These are phyloP conservation scores for Mollisiaceae sp. DNA, from an alignment of 2,329 filamentous ascomycete genomes.

Conservation along the genomic window DNA sequence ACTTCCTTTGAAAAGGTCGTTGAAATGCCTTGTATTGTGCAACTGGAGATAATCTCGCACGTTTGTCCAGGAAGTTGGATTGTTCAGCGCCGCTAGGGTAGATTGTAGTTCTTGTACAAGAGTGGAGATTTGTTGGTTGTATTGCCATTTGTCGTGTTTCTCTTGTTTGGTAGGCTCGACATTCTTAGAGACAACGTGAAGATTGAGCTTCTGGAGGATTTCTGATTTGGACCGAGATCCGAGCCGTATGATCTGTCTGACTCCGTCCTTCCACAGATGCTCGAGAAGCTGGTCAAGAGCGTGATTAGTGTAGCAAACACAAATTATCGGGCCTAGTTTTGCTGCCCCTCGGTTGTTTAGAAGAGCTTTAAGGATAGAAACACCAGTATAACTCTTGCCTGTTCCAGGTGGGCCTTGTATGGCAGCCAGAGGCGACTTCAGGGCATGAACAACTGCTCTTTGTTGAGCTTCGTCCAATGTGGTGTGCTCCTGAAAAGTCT, in stretches of 20 bases:
- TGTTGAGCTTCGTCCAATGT: constrained; percentile 59
- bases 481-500: constrained; percentile 36
- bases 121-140: neutral
- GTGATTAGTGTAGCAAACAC: constrained; percentile 47
- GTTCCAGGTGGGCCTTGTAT: constrained; percentile 76
- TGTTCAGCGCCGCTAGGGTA: neutral
- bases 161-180: constrained; percentile 27
- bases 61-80: neutral
- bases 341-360: constrained; percentile 49
- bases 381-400: constrained; percentile 67
- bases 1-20: neutral
- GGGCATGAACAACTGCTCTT: constrained; percentile 55
- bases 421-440: constrained; percentile 60
- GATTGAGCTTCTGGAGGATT: constrained; percentile 32
- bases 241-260: constrained; percentile 35
- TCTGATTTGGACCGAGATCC: constrained; percentile 37
- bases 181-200: constrained; percentile 26
- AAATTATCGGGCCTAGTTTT: constrained; percentile 55
- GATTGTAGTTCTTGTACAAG: neutral
- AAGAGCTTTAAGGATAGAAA: constrained; percentile 61
- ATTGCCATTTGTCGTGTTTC: constrained; percentile 5
- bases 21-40: neutral
- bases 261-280: constrained; percentile 37
- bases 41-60: neutral
- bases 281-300: constrained; percentile 43